These are phyloP conservation scores for Schizopora paradoxa DNA, from an alignment of 1,284 basidiomycete species.

Conservation along the genomic window DNA sequence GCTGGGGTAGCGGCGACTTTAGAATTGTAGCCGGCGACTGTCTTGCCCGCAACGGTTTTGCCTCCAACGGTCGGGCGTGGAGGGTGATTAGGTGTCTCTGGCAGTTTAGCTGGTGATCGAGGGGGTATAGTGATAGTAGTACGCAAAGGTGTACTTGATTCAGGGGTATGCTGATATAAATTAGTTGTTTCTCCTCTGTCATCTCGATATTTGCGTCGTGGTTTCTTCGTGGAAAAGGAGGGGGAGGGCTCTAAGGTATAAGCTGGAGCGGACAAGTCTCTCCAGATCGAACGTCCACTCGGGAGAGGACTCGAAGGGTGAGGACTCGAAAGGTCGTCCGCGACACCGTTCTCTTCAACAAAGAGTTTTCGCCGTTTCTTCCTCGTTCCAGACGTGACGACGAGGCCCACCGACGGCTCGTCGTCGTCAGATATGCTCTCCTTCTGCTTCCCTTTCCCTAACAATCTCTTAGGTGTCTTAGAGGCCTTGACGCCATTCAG, in stretches of 20 bases:
- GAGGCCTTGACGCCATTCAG: constrained; percentile 23
- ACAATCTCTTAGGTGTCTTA: constrained; percentile 4
- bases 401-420: background rate
- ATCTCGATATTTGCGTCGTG: background rate
- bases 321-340: background rate
- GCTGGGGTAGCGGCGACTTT: background rate
- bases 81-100: background rate
- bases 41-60: constrained; percentile 12
- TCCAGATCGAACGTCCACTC: background rate
- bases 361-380: background rate
- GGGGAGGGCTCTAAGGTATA: background rate
- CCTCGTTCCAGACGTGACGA: background rate
- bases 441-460: constrained; percentile 32
- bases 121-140: background rate
- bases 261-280: background rate
- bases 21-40: constrained; percentile 1
- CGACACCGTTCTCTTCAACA: background rate
- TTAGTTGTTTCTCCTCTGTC: constrained; percentile 4
- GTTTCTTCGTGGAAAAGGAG: background rate
- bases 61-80: constrained; percentile 7
- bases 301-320: background rate
- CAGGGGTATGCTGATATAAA: background rate
- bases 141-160: background rate
- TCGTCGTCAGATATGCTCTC: constrained; percentile 20
- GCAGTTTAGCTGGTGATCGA: background rate